A percentile compares a stretch with the other conserved stretches of the same genome.
These are phyloP conservation scores for Botrytis fragariae DNA, from an alignment of 2,329 filamentous ascomycete species.

Conservation along the genomic window DNA sequence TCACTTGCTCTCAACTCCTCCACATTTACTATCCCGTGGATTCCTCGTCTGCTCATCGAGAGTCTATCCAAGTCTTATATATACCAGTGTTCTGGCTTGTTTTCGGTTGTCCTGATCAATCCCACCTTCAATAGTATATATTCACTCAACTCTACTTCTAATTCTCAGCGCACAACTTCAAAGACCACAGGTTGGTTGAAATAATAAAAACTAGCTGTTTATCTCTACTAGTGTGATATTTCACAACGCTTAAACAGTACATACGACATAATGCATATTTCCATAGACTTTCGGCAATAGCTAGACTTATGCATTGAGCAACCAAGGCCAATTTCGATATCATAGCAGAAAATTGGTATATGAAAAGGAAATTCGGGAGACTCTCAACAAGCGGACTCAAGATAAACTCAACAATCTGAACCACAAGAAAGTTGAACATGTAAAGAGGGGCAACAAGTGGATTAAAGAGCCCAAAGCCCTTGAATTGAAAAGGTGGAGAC, in stretches of 20 bases:
- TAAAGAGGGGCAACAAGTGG: background rate
- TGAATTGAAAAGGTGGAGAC: background rate
- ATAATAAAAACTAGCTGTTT: background rate
- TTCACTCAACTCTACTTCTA: background rate
- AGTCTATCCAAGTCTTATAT: background rate
- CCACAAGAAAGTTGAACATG: background rate
- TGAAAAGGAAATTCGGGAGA: background rate
- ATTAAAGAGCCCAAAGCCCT: fast-evolving
- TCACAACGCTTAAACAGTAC: background rate
- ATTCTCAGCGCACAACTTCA: background rate
- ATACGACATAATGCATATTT: background rate
- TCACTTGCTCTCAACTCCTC: no score
- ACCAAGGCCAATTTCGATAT: background rate
- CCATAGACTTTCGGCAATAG: background rate
- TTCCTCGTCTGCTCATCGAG: background rate
- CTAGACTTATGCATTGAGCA: background rate
- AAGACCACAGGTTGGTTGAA: background rate
- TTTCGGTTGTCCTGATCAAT: background rate
- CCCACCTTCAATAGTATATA: background rate
- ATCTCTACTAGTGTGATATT: background rate
- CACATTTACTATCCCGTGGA: no score
- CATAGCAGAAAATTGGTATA: background rate
- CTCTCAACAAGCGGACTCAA: background rate
- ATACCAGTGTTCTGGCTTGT: background rate
- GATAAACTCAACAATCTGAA: background rate